phyloP scores from a whole-genome alignment of 2,329 filamentous ascomycete genomes.

The Fusarium globosum region DNA sequence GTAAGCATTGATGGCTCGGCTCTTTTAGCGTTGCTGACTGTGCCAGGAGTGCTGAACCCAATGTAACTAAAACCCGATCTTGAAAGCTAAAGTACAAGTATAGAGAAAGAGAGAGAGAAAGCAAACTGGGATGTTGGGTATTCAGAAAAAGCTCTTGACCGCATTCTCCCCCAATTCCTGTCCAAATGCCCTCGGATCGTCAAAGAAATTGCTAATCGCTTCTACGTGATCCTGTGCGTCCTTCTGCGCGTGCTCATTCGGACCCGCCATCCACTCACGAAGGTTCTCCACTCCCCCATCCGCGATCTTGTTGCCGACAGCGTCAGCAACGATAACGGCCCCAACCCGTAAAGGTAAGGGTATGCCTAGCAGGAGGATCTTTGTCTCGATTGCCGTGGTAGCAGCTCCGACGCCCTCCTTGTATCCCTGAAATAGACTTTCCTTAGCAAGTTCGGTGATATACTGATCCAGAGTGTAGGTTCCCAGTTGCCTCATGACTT shows the following conservation, averaged over 20 bases:
- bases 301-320: rapidly evolving
- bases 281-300: rapidly evolving
- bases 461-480: no score
- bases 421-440: no score
- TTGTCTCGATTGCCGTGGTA: background rate
- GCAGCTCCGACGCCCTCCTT: no score
- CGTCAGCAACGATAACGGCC: background rate
- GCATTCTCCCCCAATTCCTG: rapidly evolving
- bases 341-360: background rate
- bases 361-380: no score
- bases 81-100: background rate
- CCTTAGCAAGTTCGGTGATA: no score
- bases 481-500: background rate
- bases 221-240: background rate
- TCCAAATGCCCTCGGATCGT: rapidly evolving
- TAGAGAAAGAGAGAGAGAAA: background rate
- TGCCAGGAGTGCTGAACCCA: background rate
- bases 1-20: background rate
- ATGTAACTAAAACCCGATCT: background rate
- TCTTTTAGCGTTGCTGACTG: background rate
- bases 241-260: background rate
- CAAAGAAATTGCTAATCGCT: rapidly evolving
- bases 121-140: background rate
- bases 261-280: background rate
- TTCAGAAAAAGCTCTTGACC: background rate